Percentiles rank a stretch among this genome's conserved stretches.
phyloP scores from a whole-genome alignment of 140 eudicot species.

The Senecio squalidus region DNA sequence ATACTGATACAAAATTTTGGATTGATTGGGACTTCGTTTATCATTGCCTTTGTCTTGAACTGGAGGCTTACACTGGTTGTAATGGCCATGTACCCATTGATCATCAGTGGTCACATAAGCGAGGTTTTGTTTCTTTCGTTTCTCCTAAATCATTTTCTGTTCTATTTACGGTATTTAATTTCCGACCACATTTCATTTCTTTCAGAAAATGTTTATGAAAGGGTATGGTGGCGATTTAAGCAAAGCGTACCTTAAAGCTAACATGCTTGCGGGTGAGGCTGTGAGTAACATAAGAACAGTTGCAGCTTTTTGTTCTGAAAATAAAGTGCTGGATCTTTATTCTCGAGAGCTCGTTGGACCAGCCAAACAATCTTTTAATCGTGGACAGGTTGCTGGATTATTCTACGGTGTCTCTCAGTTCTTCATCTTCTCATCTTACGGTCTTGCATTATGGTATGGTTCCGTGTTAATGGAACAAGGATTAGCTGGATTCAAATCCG shows the following conservation, averaged over 20 bases:
- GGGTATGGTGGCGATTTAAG: slow-evolving; percentile 89
- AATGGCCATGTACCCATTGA: slow-evolving; percentile 85
- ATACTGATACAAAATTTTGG: slow-evolving; percentile 85
- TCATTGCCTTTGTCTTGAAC: slow-evolving; percentile 84
- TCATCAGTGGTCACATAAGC: slow-evolving; percentile 94
- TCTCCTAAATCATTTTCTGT: background rate
- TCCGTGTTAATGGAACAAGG: slow-evolving; percentile 86
- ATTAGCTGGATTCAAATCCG: slow-evolving; percentile 73
- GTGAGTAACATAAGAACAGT: slow-evolving; percentile 94
- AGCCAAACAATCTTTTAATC: slow-evolving; percentile 65
- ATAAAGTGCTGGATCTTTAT: slow-evolving; percentile 81
- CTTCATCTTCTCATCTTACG: slow-evolving; percentile 92
- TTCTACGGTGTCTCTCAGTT: slow-evolving; percentile 92
- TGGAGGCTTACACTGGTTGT: slow-evolving; percentile 93
- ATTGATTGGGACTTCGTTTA: slow-evolving; percentile 68
- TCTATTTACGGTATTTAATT: background rate
- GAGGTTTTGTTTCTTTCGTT: slow-evolving; percentile 49
- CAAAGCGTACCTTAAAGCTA: slow-evolving; percentile 94
- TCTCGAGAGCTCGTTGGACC: slow-evolving; percentile 89
- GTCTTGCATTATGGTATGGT: slow-evolving; percentile 97
- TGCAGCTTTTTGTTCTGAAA: slow-evolving; percentile 96
- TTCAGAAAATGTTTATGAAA: slow-evolving; percentile 95
- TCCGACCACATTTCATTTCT: background rate
- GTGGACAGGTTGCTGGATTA: slow-evolving; percentile 92
- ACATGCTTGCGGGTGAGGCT: slow-evolving; percentile 99